Percentiles rank a stretch among this genome's conserved stretches.
Evolutionary conservation across 179 eudicot species (phyloP).

Genomic region (Silene coronaria): DNA sequence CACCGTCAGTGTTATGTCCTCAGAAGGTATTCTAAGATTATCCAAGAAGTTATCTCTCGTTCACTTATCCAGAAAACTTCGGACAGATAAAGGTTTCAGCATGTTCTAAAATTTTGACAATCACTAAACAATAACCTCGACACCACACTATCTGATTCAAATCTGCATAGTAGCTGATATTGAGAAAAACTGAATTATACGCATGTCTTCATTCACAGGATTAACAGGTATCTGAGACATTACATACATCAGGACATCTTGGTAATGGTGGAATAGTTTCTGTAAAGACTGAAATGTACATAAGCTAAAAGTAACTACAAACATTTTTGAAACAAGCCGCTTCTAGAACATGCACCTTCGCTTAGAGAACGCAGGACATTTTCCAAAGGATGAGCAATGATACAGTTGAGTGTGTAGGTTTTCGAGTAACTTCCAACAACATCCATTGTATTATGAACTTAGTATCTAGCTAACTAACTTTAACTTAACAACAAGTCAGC

Average conservation of each 20-base stretch:
- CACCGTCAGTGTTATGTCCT: not conserved
- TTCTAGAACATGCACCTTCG: not conserved
- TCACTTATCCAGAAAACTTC: not conserved
- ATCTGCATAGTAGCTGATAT: not conserved
- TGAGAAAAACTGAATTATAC: not conserved
- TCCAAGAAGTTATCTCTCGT: not conserved
- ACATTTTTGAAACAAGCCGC: not conserved
- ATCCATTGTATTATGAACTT: not conserved
- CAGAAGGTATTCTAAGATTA: not conserved
- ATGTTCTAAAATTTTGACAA: too few relatives aligned
- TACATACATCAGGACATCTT: not conserved
- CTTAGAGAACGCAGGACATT: not conserved
- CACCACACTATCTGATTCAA: not conserved
- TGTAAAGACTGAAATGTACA: not conserved
- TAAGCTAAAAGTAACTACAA: not conserved
- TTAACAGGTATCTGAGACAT: not conserved
- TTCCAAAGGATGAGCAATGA: not conserved
- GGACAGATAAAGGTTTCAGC: not conserved
- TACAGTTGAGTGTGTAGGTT: not conserved
- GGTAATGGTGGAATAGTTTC: not conserved
- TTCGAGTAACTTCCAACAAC: not conserved
- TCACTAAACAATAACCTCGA: not conserved
- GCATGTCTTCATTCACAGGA: not conserved
- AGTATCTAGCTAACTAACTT: not conserved
- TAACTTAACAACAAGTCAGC: not conserved